phyloP scores from a whole-genome alignment of 108 stramenopile species.

The Cylindrotheca closterium region DNA sequence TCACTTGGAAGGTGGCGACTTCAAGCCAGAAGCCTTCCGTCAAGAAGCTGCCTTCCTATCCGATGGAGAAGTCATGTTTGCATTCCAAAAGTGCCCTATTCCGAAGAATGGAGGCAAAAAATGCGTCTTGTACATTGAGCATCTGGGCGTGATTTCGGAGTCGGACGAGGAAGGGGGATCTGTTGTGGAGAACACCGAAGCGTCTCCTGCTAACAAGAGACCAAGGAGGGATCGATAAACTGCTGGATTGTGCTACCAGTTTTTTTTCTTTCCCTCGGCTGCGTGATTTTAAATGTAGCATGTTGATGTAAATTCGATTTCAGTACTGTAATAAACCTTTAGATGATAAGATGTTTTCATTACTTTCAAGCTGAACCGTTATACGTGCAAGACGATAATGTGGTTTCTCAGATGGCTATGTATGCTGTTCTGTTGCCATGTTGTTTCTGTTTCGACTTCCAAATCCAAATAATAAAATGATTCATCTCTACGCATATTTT shows the following conservation, averaged over 20 bases:
- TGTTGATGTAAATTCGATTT: background rate
- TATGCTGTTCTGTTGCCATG: too few relatives aligned
- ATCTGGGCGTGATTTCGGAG: conserved; percentile 80
- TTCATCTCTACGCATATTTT: too few relatives aligned
- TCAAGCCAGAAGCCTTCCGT: conserved; percentile 85
- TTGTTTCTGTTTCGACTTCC: too few relatives aligned
- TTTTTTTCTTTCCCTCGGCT: background rate
- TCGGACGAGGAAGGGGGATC: conserved; percentile 39
- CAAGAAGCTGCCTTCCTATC: conserved; percentile 82
- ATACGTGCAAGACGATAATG: too few relatives aligned
- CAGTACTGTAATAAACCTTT: too few relatives aligned
- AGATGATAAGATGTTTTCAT: too few relatives aligned
- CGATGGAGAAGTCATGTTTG: conserved; percentile 87
- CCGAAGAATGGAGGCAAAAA: conserved; percentile 60
- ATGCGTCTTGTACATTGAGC: conserved; percentile 69
- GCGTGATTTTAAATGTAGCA: background rate
- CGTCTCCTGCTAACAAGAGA: conserved; percentile 1
- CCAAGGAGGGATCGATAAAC: conserved; percentile 13
- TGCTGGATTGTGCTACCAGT: too few relatives aligned
- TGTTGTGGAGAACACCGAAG: background rate
- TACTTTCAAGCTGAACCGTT: too few relatives aligned
- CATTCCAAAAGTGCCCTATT: conserved; percentile 76
- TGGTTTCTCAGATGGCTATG: too few relatives aligned
- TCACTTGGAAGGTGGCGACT: conserved; percentile 59
- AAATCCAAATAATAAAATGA: too few relatives aligned